Base-by-base conservation (phyloP, 2,329 filamentous ascomycete species). In the Penicillium olsonii region DNA sequence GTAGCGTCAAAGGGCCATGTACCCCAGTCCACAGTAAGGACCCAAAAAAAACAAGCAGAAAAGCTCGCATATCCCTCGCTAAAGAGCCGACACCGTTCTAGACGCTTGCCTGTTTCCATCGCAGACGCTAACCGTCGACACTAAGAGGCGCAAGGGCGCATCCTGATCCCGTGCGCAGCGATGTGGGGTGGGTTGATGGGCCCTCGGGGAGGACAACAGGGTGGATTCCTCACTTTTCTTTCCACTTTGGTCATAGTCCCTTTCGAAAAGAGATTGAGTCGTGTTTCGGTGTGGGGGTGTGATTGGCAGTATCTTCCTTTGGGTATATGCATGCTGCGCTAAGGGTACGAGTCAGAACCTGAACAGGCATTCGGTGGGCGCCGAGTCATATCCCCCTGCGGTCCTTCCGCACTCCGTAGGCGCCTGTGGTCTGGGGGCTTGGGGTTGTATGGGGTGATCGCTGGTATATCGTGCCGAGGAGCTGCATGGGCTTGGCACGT, bases 101-200 rank as follows among this genome's bases (percentile, higher is more conserved):
- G 45, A 42, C 20, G 17, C 37, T 17, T 39, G 37, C 17, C 37
- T 18, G 20, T 12, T 17, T 9, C 26, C 15, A 35, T 31, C 29
- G 29, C 12, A n/a, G 29, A 31, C 27, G 27, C 19, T 17, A 45
- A 41, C 15, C 7, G 14, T 11, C 14, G n/a, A 17, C 22, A 15
- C 20, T 26, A 19, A 12, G 35, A 29, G 41, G 19, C 27, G 20
- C 20, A 47, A 47, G 45, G 45, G 37, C 37, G 29, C 17, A 42
- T 4, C 15, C 1, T 17, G 20, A 42, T 42, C 37, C 37, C 45
- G 45, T 47, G 45, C 37, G 29, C 44, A 17, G 15, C 45, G 45
- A 47, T 47, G 45, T 47, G 45, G 45, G 44, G 43, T 5, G 27
- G 4, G 22, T 24, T 8, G 27, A 29, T n/a, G 27, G 27, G 27